These are phyloP conservation scores for Capsicum rhomboideum DNA, from an alignment of 257 asterid genomes.

Conservation along the genomic window DNA sequence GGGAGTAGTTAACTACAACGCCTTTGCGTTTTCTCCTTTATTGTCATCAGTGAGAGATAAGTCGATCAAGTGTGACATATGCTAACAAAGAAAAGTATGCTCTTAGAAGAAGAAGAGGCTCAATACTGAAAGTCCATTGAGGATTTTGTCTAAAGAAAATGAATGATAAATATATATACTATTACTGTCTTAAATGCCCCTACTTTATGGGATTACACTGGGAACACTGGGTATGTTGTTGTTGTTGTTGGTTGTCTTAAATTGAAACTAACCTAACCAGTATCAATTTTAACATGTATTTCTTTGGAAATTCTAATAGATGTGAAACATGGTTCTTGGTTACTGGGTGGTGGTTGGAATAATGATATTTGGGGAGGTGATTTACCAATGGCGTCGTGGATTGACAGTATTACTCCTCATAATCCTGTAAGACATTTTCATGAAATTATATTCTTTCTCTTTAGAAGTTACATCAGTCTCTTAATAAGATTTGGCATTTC, in stretches of 20 bases:
- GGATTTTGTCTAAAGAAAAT: neutral
- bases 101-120: neutral
- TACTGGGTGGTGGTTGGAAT: conserved; percentile 98
- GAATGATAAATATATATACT: neutral
- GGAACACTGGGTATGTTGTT: too few relatives aligned
- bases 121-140: neutral
- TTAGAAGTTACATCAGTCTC: conserved; percentile 3
- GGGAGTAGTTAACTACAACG: neutral
- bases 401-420: conserved; percentile 77
- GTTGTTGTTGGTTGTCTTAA: neutral
- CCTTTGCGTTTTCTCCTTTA: neutral
- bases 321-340: conserved; percentile 66
- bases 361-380: conserved; percentile 97
- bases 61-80: neutral
- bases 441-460: conserved; percentile 1
- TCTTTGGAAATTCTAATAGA: conserved; percentile 27
- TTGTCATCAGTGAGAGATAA: neutral
- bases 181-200: neutral
- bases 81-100: neutral
- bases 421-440: conserved; percentile 56
- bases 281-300: conserved; percentile 4
- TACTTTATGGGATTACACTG: too few relatives aligned
- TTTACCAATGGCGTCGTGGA: conserved; percentile 88
- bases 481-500: conserved; percentile 3
- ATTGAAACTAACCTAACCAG: neutral